Percentiles rank a stretch among this genome's conserved stretches.
These are phyloP conservation scores for Phytophthora capsici DNA, from an alignment of 352 stramenopile genomes.

Conservation along the genomic window DNA sequence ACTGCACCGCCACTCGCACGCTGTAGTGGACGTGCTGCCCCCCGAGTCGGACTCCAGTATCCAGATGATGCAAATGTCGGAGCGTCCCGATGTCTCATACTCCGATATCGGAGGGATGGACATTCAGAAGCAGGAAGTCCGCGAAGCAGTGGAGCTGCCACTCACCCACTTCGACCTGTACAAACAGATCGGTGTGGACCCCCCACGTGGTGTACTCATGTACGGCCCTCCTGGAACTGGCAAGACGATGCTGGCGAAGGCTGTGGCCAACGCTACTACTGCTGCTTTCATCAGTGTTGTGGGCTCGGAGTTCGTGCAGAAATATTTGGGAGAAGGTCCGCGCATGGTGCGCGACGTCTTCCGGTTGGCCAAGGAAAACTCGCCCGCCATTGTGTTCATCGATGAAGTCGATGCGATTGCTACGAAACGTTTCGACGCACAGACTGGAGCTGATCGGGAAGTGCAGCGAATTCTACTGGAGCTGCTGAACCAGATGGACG, in stretches of 20 bases:
- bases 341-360: conserved; percentile 99
- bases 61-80: conserved; percentile 98
- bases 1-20: conserved; percentile 98
- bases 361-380: conserved; percentile 98
- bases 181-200: conserved; percentile 99
- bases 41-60: conserved; percentile 99
- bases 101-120: conserved; percentile 99
- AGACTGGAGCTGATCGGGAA: conserved; percentile 97
- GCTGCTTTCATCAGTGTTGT: conserved; percentile 98
- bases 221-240: conserved; percentile 96
- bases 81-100: conserved; percentile 97
- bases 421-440: conserved; percentile 99
- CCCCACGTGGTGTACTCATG: conserved; percentile 97
- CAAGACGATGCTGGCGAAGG: conserved; percentile 99
- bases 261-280: conserved; percentile 98
- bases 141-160: conserved; percentile 99
- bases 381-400: conserved; percentile 99
- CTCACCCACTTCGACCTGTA: conserved; percentile 99
- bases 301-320: conserved; percentile 99
- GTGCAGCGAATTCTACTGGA: conserved; percentile 99
- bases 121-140: conserved; percentile 98
- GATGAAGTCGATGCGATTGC: conserved; percentile 99
- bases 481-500: conserved; percentile 99
- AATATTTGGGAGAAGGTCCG: conserved; percentile 99
- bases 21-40: conserved; percentile 98